A percentile compares a stretch with the other conserved stretches of the same genome.
Evolutionary conservation across 2,329 filamentous ascomycete genomes (phyloP).

Genomic region (Epichloe gansuensis): DNA sequence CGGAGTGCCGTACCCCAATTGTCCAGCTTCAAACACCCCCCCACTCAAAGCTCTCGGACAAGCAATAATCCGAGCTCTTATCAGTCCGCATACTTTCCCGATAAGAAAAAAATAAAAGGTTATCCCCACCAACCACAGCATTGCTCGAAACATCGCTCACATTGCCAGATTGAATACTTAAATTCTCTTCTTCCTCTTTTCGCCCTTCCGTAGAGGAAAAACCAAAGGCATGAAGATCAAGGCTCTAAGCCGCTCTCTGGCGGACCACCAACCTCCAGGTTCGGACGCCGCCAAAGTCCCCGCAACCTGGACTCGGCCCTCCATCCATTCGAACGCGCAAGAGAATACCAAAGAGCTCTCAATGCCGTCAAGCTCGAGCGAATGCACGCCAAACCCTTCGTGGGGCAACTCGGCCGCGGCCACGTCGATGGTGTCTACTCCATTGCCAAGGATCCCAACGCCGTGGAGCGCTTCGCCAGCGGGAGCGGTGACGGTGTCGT

Average conservation of each 20-base stretch:
- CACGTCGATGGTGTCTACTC: conserved; percentile 82
- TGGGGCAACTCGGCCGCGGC: conserved; percentile 76
- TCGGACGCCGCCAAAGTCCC: conserved; percentile 50
- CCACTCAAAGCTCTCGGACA: conserved; percentile 11
- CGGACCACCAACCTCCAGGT: conserved; percentile 54
- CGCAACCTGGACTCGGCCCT: conserved; percentile 72
- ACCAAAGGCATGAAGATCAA: conserved; percentile 42
- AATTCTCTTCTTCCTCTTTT: background rate
- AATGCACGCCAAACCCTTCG: conserved; percentile 67
- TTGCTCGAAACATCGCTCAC: background rate
- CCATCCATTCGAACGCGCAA: conserved; percentile 81
- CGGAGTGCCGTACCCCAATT: background rate
- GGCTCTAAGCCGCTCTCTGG: conserved; percentile 53
- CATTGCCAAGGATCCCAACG: conserved; percentile 68
- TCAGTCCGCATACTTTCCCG: conserved; percentile 12
- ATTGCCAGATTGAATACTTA: background rate
- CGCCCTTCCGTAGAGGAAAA: background rate
- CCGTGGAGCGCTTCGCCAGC: conserved; percentile 63
- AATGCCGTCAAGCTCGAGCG: conserved; percentile 86
- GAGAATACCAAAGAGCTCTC: conserved; percentile 51
- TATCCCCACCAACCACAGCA: background rate
- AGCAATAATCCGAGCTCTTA: conserved; percentile 21
- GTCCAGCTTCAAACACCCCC: background rate
- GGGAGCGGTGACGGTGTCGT: conserved; percentile 86
- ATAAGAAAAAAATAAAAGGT: conserved; percentile 18